Percentiles rank a stretch among this genome's conserved stretches.
Evolutionary conservation across 2,329 filamentous ascomycete species (phyloP).

Genomic region (Talaromyces piceae): DNA sequence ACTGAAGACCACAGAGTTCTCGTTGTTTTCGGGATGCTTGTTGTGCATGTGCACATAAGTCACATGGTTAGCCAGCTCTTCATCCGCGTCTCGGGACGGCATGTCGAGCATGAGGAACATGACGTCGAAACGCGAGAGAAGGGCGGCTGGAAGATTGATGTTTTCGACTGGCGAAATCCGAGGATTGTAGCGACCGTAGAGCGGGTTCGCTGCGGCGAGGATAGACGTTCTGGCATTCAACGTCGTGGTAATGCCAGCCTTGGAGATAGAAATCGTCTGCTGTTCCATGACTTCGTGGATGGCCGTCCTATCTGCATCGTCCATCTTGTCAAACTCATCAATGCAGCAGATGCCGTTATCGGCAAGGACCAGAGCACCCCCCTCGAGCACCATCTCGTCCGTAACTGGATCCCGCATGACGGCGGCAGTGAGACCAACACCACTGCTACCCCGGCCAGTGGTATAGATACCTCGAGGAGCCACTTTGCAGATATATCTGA

Average conservation of each 20-base stretch:
- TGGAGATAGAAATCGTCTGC: slow-evolving; percentile 76
- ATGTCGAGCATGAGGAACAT: slow-evolving; percentile 96
- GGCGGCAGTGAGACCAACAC: slow-evolving; percentile 73
- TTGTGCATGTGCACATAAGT: slow-evolving; percentile 96
- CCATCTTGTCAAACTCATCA: slow-evolving; percentile 61
- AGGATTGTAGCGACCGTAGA: slow-evolving; percentile 97
- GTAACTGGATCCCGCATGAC: slow-evolving; percentile 75
- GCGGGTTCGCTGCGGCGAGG: slow-evolving; percentile 88
- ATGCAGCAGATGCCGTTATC: slow-evolving; percentile 64
- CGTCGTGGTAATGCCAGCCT: slow-evolving; percentile 92
- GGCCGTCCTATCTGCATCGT: slow-evolving; percentile 67
- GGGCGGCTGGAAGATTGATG: slow-evolving; percentile 95
- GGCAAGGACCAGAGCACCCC: slow-evolving; percentile 68
- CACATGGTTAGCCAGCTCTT: slow-evolving; percentile 91
- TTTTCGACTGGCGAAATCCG: slow-evolving; percentile 96
- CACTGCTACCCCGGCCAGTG: slow-evolving; percentile 72
- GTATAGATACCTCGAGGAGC: slow-evolving; percentile 86
- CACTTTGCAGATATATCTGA: slow-evolving; percentile 98
- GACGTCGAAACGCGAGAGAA: slow-evolving; percentile 94
- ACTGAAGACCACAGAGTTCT: slow-evolving; percentile 68
- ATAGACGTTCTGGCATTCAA: slow-evolving; percentile 95
- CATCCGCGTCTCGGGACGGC: slow-evolving; percentile 78
- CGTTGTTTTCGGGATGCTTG: slow-evolving; percentile 72
- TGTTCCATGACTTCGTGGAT: slow-evolving; percentile 87
- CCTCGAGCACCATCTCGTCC: slow-evolving; percentile 71